A percentile compares a stretch with the other conserved stretches of the same genome.
Conservation (phyloP, 257 asterid species). For the Salvia miltiorrhiza region DNA sequence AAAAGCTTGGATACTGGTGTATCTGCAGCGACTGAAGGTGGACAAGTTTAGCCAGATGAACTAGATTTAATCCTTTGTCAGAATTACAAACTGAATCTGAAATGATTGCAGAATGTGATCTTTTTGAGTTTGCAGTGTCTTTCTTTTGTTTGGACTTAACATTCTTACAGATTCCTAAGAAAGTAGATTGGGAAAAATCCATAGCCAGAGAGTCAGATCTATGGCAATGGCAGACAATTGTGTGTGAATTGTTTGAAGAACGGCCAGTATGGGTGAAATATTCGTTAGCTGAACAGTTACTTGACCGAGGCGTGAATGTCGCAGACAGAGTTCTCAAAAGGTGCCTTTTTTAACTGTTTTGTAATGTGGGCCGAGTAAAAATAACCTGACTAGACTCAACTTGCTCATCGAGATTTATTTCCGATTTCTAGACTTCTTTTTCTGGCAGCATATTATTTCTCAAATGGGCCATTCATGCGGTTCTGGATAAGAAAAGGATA, state of each 20-base stretch:
- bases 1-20: no score
- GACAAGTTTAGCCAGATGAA: no score
- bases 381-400: background rate
- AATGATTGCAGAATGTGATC: no score
- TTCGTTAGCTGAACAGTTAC: slow-evolving; percentile 62
- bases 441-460: slow-evolving; percentile 81
- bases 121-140: no score
- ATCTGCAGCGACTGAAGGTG: no score
- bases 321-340: slow-evolving; percentile 57
- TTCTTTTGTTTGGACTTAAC: slow-evolving; percentile 60
- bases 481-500: slow-evolving; percentile 94
- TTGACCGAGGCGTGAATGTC: slow-evolving; percentile 50
- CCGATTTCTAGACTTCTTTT: slow-evolving; percentile 68
- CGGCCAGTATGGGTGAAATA: slow-evolving; percentile 83
- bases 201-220: slow-evolving; percentile 55
- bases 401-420: slow-evolving; percentile 26
- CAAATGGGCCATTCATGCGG: slow-evolving; percentile 83
- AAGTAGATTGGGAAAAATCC: slow-evolving; percentile 80
- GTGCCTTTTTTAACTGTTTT: slow-evolving; percentile 32
- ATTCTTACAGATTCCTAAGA: slow-evolving; percentile 86
- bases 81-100: no score
- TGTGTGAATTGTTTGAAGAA: slow-evolving; percentile 77
- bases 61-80: no score
- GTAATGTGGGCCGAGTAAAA: slow-evolving; percentile 11
- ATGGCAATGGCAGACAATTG: slow-evolving; percentile 73